Evolutionary conservation across 2,329 filamentous ascomycete genomes (phyloP), one percentile per base, ranked within the genome.

Genomic region (Coniochaeta sp.): DNA sequence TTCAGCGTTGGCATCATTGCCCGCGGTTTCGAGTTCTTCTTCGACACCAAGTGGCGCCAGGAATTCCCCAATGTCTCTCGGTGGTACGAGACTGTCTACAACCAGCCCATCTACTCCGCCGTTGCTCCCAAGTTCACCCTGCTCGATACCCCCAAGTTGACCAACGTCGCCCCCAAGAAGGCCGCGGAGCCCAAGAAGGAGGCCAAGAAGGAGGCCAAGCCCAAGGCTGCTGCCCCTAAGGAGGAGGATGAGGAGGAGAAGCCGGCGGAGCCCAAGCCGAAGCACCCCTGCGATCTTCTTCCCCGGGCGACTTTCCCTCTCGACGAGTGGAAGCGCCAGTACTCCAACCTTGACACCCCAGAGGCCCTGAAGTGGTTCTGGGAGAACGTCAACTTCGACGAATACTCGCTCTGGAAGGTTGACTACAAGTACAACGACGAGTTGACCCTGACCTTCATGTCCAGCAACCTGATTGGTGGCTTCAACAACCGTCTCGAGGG

Each of bases 371-470:
- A 93, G 77, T 98, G 90, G 89, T 98, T 99, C 88, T 99, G 93
- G 93, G 88, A 97, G 81, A 91, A 96, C 78, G 86, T 87, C 79
- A 93, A 95, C 74, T 88, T 95, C 69, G 89, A 92, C 66, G 95
- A 99, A 80, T 99, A 95, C 86, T 96, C 92, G 60, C 80, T 99
- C 77, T 99, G 92, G 91, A 87, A 86, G 76, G 81, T 93, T 70
- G 89, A 93, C 79, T 99, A 96, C 88, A 97, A 96, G 88, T 99
- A 99, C 86, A 96, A 97, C 79, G 88, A 96, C 63, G 95, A 99
- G 87, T 86, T 99, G 68, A 97, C 91, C 73, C 82, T 95, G 78
- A 90, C 89, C 73, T 99, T 99, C 90, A 99, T 99, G 95, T 93
- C 91, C 70, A 91, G 89, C 85, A 99, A 99, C 87, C 82, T 98